Evolutionary conservation across 2,329 filamentous ascomycete species (phyloP).

Genomic region (Exophiala oligosperma): DNA sequence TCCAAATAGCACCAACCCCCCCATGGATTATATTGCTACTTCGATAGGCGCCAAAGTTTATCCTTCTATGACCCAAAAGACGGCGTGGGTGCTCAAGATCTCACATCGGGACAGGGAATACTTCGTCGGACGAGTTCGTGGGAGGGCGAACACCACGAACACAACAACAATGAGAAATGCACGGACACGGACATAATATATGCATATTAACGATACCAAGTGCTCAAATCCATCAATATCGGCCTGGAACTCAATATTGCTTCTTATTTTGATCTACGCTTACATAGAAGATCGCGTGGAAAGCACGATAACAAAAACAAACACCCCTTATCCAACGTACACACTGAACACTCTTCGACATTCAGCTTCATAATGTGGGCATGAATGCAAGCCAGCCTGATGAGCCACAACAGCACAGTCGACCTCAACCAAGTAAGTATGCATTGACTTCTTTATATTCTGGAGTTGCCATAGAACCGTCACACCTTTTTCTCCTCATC

Average conservation of each 20-base stretch:
- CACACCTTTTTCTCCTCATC: no score
- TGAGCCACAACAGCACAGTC: not conserved
- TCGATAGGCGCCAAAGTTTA: no score
- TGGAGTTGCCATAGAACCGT: not conserved
- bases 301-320: conserved; percentile 2
- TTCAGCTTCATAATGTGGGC: not conserved
- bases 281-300: conserved; percentile 13
- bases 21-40: no score
- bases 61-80: no score
- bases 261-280: conserved; percentile 20
- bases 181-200: no score
- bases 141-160: no score
- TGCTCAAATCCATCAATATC: not conserved
- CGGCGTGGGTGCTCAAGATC: no score
- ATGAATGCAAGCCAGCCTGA: no score
- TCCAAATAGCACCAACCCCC: no score
- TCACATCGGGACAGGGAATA: no score
- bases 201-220: not conserved
- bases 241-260: conserved; percentile 4
- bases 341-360: not conserved
- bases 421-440: not conserved
- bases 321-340: not conserved
- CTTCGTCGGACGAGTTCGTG: no score
- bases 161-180: not conserved
- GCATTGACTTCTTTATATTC: no score